Evolutionary conservation across 345 rosid genomes (phyloP).

Genomic region (Citrus sp.): DNA sequence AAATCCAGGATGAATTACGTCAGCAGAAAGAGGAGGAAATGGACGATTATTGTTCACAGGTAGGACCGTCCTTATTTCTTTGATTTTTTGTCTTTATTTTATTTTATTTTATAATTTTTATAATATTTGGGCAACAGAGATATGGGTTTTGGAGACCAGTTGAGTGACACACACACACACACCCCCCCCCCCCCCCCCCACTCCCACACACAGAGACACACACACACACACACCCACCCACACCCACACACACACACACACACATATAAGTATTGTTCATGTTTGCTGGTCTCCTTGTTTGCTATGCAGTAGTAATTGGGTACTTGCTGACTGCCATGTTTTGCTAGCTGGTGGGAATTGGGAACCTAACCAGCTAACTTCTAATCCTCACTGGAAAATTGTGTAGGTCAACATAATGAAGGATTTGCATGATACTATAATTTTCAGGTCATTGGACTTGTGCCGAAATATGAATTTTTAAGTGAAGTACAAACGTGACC

Average conservation of each 20-base stretch:
- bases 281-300: neutral
- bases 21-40: conserved; percentile 92
- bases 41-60: conserved; percentile 97
- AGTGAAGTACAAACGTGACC: neutral
- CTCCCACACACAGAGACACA: no score
- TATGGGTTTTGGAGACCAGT: neutral
- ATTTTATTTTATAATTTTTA: neutral
- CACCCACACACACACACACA: no score
- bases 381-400: neutral
- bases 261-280: neutral
- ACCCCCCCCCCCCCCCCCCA: no score
- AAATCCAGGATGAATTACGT: conserved; percentile 69
- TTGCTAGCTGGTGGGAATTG: neutral
- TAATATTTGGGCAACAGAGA: neutral
- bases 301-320: neutral
- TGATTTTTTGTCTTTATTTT: neutral
- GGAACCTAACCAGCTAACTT: neutral
- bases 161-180: neutral
- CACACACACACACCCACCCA: no score
- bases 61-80: conserved; percentile 20
- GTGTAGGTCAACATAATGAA: neutral
- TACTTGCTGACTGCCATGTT: neutral
- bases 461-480: no score
- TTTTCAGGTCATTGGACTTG: neutral
- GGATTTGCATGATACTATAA: neutral